These are phyloP conservation scores for Zygotorulaspora danielsina DNA, from an alignment of 805 yeast genomes.

Conservation along the genomic window DNA sequence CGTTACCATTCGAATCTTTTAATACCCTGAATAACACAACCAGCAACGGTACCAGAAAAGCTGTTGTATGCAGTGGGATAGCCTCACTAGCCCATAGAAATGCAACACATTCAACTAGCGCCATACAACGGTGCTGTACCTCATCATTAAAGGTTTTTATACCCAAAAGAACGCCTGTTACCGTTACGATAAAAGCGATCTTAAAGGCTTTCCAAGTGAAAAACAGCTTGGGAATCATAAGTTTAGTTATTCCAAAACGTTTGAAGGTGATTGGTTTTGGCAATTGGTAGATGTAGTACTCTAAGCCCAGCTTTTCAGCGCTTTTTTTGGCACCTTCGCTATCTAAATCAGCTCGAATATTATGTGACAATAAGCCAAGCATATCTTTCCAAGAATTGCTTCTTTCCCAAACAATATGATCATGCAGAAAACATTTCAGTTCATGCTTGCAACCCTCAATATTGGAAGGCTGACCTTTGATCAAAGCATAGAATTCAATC, in stretches of 20 bases:
- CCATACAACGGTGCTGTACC: conserved; percentile 61
- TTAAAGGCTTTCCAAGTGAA: conserved; percentile 48
- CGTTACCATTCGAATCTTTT: conserved; percentile 48
- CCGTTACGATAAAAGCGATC: conserved; percentile 44
- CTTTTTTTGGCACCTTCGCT: conserved; percentile 3
- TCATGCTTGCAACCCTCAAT: conserved; percentile 48
- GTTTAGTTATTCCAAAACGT: conserved; percentile 28
- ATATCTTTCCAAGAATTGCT: conserved; percentile 95
- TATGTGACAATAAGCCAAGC: conserved; percentile 70
- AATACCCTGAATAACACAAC: conserved; percentile 66
- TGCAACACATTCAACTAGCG: conserved; percentile 58
- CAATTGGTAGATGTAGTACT: conserved; percentile 32
- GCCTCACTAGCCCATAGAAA: conserved; percentile 95
- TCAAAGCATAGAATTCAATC: conserved; percentile 52
- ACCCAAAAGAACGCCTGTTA: conserved; percentile 52
- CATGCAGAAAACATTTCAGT: conserved; percentile 63
- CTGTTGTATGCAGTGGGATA: conserved; percentile 87
- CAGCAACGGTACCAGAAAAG: conserved; percentile 75
- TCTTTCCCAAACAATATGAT: conserved; percentile 94
- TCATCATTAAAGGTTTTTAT: conserved; percentile 60
- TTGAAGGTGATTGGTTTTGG: conserved; percentile 31
- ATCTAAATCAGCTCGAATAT: conserved; percentile 30
- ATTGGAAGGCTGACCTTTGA: conserved; percentile 34
- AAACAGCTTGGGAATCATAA: conserved; percentile 46
- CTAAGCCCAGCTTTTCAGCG: conserved; percentile 30